Conservation (phyloP, 176 grass and related monocot species). For the Poa pratensis region DNA sequence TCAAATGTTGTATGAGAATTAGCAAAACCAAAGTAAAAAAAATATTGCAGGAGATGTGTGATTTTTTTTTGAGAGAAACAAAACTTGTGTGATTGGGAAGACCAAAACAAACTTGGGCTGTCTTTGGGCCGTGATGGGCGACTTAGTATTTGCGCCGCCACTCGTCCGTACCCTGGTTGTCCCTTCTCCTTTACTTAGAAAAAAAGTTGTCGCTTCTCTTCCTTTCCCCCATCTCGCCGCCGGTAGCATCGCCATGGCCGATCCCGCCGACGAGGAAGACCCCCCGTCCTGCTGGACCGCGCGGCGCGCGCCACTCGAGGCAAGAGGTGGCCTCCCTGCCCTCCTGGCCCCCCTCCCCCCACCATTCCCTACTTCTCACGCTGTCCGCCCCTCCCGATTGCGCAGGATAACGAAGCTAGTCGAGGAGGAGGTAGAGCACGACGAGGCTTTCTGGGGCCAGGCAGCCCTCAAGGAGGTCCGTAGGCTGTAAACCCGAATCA, state of each 20-base stretch:
- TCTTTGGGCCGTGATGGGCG: not conserved
- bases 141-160: not conserved
- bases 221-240: conserved; percentile 23
- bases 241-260: conserved; percentile 42
- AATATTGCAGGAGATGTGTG: no score
- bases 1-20: no score
- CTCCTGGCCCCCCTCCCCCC: not conserved
- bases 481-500: not conserved
- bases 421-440: conserved; percentile 75
- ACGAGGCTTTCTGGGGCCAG: conserved; percentile 87
- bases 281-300: conserved; percentile 69
- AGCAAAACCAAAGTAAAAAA: no score
- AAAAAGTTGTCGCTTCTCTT: no score
- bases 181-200: not conserved
- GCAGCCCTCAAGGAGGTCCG: conserved; percentile 80
- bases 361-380: not conserved
- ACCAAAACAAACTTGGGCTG: not conserved
- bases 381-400: not conserved
- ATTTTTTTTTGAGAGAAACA: no score
- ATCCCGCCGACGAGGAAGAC: conserved; percentile 38
- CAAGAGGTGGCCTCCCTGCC: conserved; percentile 54
- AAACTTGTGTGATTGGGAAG: not conserved
- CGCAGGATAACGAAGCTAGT: conserved; percentile 86
- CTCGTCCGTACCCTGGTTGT: not conserved
- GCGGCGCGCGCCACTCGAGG: conserved; percentile 68